phyloP scores from a whole-genome alignment of 345 rosid species.

The Syzygium jambos region DNA sequence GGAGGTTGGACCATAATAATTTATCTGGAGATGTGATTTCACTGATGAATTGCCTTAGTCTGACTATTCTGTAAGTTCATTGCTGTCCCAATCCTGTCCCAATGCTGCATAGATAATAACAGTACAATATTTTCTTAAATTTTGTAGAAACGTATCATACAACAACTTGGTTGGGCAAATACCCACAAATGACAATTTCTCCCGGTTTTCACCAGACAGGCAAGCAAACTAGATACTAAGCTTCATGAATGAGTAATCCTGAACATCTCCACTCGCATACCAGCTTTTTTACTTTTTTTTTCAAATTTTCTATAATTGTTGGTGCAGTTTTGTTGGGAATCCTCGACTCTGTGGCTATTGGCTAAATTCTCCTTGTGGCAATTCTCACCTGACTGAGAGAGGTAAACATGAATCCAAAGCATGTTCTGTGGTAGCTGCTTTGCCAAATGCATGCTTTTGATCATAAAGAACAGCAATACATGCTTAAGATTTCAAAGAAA shows the following conservation, averaged over 20 bases:
- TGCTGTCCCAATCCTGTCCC: background rate
- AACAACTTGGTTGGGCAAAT: slow-evolving; percentile 72
- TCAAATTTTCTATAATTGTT: background rate
- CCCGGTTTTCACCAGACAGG: slow-evolving; percentile 76
- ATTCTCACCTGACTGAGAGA: slow-evolving; percentile 48
- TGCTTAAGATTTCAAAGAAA: background rate
- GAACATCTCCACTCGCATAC: background rate
- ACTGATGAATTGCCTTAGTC: slow-evolving; percentile 65
- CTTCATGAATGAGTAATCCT: background rate
- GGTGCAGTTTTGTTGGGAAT: slow-evolving; percentile 72
- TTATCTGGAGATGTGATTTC: slow-evolving; percentile 70
- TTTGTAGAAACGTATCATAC: slow-evolving; percentile 70
- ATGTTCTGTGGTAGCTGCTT: background rate
- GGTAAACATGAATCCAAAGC: slow-evolving; percentile 28
- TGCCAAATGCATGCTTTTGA: background rate
- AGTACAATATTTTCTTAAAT: background rate
- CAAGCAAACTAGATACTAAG: background rate
- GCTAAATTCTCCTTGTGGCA: slow-evolving; percentile 57
- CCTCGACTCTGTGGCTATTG: slow-evolving; percentile 75
- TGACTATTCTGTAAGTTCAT: slow-evolving; percentile 49
- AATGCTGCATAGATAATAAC: background rate
- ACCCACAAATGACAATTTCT: slow-evolving; percentile 69
- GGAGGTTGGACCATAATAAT: slow-evolving; percentile 76
- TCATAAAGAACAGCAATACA: background rate
- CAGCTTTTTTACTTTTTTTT: background rate